Conservation (phyloP, 108 stramenopile species). For the Cyclotella kingstonii region DNA sequence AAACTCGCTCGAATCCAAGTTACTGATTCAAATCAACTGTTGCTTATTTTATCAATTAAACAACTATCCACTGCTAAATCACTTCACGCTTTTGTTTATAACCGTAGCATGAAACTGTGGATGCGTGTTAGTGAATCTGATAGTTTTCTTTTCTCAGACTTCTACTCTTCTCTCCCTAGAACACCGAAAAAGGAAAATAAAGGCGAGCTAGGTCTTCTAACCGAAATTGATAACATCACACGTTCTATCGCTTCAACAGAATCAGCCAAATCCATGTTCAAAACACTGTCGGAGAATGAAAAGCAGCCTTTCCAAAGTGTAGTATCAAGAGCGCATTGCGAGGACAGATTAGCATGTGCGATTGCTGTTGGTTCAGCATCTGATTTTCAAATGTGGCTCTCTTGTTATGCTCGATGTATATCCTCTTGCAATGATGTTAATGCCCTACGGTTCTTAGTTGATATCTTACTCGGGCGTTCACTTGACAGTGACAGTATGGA, state of each 20-base stretch:
- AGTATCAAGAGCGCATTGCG: conserved; percentile 77
- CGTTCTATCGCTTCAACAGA: conserved; percentile 50
- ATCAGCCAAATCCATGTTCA: conserved; percentile 41
- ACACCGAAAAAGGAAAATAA: conserved; percentile 6
- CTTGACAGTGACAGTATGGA: background rate
- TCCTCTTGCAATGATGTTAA: conserved; percentile 48
- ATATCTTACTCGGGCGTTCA: conserved; percentile 51
- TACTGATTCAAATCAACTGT: conserved; percentile 62
- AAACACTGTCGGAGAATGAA: conserved; percentile 29
- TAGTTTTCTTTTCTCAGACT: conserved; percentile 82
- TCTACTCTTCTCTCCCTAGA: conserved; percentile 62
- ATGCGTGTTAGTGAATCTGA: conserved; percentile 71
- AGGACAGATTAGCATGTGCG: conserved; percentile 86
- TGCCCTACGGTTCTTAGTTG: conserved; percentile 61
- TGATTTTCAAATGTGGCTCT: conserved; percentile 74
- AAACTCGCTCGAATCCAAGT: conserved; percentile 65
- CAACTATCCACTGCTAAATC: conserved; percentile 44
- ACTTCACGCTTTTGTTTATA: conserved; percentile 79
- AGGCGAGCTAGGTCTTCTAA: conserved; percentile 44
- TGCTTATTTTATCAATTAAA: conserved; percentile 58
- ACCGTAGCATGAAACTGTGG: conserved; percentile 68
- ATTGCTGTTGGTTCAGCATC: conserved; percentile 57
- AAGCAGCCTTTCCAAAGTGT: conserved; percentile 26
- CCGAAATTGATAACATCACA: conserved; percentile 62
- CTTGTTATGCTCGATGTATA: conserved; percentile 50